Base-by-base conservation (phyloP, 176 grass and related monocot species). In the Bolboschoenus planiculmis region DNA sequence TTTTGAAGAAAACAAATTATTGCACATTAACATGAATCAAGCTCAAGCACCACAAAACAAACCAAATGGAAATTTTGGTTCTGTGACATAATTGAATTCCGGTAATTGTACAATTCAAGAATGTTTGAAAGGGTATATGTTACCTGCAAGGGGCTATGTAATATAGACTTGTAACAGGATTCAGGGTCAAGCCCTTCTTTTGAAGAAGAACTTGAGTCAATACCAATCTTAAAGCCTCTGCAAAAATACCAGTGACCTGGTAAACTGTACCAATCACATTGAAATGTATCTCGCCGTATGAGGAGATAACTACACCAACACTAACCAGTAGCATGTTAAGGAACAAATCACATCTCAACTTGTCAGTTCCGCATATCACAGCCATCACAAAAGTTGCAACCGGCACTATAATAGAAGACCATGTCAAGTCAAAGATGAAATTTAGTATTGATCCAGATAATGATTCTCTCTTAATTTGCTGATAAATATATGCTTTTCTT, bases 141-240 rank as follows among this genome's bases (percentile, higher is more conserved):
- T 97, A 99, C 96, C 96, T 99, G 92, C 96, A 99, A 62, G 96
- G 96, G 15, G 96, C 96, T 86, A 99, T 99, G 86, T 99, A 99
- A 88, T 99, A 99, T 73, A 99, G 59, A 84, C 96, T 99, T 86
- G 92, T 99, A 63, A 99, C 88, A 90, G 96, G 96, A 82, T 99
- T 99, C 76, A 99, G 80, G 30, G 89, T 95, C 87, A 99, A 91
- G 3, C 96, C 92, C 84, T 99, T 99, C 83, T 99, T 99, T 91
- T 99, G 96, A 79, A 99, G 96, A 75, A 99, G 96, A 74, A 99
- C 90, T 80, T 99, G 96, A 84, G 96, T 99, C 65, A 99, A 82
- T 55, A 99, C 96, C 75, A 99, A 91, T 47, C 96, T 90, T 75
- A 99, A 89, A 84, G 96, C 96, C 94, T 99, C 96, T 18, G 92